Evolutionary conservation across 768 basidiomycete genomes (phyloP).

Genomic region (Lactifluus echinatus): DNA sequence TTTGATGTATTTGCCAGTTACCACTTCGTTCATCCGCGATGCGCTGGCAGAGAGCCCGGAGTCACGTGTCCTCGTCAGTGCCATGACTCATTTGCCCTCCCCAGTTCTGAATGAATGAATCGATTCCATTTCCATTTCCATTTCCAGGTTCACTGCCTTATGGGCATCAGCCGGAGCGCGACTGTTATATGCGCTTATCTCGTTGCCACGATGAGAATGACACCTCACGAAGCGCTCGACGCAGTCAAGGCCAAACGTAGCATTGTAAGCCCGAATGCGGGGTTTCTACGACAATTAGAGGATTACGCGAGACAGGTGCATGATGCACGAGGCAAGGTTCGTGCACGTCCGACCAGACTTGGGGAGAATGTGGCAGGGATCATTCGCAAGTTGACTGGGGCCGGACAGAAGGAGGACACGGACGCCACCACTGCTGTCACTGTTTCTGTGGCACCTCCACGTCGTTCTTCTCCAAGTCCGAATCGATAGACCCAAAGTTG

Average conservation of each 20-base stretch:
- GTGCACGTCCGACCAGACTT: not conserved
- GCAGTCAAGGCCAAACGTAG: slow-evolving; percentile 22
- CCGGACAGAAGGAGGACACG: not conserved
- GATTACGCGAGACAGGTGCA: not conserved
- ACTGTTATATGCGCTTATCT: slow-evolving; percentile 71
- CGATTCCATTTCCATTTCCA: too few species aligned
- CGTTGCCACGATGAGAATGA: slow-evolving; percentile 25
- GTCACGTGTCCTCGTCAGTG: slow-evolving; percentile 43
- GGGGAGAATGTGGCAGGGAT: slow-evolving; percentile 3
- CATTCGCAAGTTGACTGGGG: slow-evolving; percentile 2
- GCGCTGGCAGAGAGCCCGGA: slow-evolving; percentile 37
- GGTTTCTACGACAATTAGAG: slow-evolving; percentile 27
- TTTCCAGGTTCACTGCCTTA: slow-evolving; percentile 63
- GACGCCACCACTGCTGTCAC: not conserved
- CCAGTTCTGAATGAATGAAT: not conserved
- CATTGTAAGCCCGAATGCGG: slow-evolving; percentile 27
- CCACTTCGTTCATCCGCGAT: slow-evolving; percentile 43
- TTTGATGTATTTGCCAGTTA: slow-evolving; percentile 35
- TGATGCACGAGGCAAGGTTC: not conserved
- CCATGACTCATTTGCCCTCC: too few species aligned
- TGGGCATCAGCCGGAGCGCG: slow-evolving; percentile 68
- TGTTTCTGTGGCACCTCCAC: not conserved
- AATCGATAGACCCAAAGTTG: not conserved
- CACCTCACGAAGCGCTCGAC: slow-evolving; percentile 24
- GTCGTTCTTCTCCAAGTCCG: not conserved